These are phyloP conservation scores for Lomentospora prolificans DNA, from an alignment of 2,329 filamentous ascomycete genomes.

Conservation along the genomic window DNA sequence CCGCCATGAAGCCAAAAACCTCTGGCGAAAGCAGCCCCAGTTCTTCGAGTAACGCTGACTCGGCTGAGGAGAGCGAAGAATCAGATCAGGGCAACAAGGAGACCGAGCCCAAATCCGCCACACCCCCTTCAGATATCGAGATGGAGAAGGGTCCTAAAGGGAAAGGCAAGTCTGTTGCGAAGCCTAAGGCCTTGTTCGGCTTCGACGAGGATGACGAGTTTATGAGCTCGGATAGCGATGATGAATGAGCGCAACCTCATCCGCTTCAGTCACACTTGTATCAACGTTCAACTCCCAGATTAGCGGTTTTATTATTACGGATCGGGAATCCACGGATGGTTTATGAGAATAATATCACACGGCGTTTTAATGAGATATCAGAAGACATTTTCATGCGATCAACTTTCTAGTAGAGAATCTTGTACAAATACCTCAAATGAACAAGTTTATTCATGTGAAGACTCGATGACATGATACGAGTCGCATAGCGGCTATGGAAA, in stretches of 20 bases:
- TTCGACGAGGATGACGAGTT: constrained; percentile 75
- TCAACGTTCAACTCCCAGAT: background rate
- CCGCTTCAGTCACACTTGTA: background rate
- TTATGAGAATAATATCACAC: background rate
- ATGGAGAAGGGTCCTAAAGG: constrained; percentile 24
- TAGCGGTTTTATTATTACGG: background rate
- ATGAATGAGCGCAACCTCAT: constrained; percentile 22
- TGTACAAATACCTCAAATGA: background rate
- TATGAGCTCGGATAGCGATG: constrained; percentile 58
- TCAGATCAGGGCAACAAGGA: constrained; percentile 27
- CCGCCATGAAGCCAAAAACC: constrained; percentile 55
- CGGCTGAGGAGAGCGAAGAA: constrained; percentile 19
- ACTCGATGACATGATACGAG: background rate
- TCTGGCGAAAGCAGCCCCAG: constrained; percentile 52
- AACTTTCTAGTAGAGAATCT: background rate
- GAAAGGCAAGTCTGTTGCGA: constrained; percentile 24
- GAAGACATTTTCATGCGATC: no score
- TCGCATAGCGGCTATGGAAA: background rate
- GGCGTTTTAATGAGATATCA: background rate
- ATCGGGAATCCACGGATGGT: background rate
- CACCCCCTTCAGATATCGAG: constrained; percentile 36
- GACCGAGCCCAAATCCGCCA: constrained; percentile 37
- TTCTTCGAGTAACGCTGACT: constrained; percentile 23
- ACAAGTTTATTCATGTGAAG: background rate
- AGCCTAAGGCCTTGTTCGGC: constrained; percentile 52